Conservation (phyloP, 2,329 filamentous ascomycete species). For the Trichoderma arundinaceum region DNA sequence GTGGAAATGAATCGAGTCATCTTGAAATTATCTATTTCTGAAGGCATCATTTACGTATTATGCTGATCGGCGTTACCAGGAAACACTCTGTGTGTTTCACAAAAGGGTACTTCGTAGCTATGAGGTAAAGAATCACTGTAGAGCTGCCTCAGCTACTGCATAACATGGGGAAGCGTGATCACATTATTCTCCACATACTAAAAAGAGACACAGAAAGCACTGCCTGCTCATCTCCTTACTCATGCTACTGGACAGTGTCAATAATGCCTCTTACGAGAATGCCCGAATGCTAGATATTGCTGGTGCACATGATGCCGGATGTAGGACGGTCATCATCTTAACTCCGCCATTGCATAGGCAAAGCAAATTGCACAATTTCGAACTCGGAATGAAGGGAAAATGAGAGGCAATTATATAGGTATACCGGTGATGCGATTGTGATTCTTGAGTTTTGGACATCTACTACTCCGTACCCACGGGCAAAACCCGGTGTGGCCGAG, state of each 20-base stretch:
- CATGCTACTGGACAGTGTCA: neutral
- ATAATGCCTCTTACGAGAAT: neutral
- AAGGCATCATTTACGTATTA: too few relatives aligned
- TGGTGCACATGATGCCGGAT: neutral
- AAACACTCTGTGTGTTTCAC: too few relatives aligned
- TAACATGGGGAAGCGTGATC: too few relatives aligned
- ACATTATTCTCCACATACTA: too few relatives aligned
- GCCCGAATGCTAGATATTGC: neutral
- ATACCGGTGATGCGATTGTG: neutral
- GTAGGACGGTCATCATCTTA: slow-evolving; percentile 8
- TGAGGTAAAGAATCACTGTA: too few relatives aligned
- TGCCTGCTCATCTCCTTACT: too few relatives aligned
- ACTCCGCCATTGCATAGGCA: neutral
- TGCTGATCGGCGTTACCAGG: too few relatives aligned
- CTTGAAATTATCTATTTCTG: too few relatives aligned
- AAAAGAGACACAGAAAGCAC: too few relatives aligned
- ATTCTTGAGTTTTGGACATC: neutral
- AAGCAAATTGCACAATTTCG: neutral
- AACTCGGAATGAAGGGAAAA: neutral
- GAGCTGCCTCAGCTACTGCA: too few relatives aligned
- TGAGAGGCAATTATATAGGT: neutral
- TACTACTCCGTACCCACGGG: neutral
- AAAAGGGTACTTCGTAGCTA: too few relatives aligned
- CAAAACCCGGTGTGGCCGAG: neutral
- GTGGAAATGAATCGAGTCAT: neutral